Conservation (phyloP, 371 early-diverging fungal species). For the Mortierella sp. region DNA sequence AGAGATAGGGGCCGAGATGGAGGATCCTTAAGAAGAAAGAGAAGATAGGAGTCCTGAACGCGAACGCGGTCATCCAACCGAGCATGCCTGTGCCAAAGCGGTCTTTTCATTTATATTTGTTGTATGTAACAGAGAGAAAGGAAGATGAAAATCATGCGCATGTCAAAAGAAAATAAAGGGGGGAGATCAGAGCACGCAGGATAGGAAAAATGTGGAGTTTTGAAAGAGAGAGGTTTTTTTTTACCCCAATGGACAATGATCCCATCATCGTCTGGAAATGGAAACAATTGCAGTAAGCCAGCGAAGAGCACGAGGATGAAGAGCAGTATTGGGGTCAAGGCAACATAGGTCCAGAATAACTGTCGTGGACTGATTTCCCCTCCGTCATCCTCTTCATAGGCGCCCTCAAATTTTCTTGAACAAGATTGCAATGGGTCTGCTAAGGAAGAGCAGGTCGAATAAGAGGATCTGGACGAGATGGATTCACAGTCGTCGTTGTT, state of each 20-base stretch:
- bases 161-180: not conserved
- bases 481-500: conserved; percentile 21
- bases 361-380: conserved; percentile 16
- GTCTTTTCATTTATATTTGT: conserved; percentile 11
- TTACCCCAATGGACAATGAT: conserved; percentile 41
- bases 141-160: not conserved
- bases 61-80: conserved; percentile 50
- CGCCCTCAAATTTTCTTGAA: not conserved
- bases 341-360: conserved; percentile 43
- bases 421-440: conserved; percentile 4
- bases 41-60: conserved; percentile 37
- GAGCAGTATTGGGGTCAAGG: conserved; percentile 23
- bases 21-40: conserved; percentile 20
- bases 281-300: conserved; percentile 22
- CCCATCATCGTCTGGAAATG: conserved; percentile 11
- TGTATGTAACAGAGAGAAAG: not conserved
- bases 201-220: not conserved
- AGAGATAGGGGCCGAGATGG: conserved; percentile 3
- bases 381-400: not conserved
- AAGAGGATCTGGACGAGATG: conserved; percentile 30
- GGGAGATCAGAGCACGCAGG: not conserved
- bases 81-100: conserved; percentile 35
- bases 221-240: not conserved
- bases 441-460: conserved; percentile 40
- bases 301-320: conserved; percentile 37